phyloP scores from a whole-genome alignment of 257 asterid species.

The Fraxinus excelsior region DNA sequence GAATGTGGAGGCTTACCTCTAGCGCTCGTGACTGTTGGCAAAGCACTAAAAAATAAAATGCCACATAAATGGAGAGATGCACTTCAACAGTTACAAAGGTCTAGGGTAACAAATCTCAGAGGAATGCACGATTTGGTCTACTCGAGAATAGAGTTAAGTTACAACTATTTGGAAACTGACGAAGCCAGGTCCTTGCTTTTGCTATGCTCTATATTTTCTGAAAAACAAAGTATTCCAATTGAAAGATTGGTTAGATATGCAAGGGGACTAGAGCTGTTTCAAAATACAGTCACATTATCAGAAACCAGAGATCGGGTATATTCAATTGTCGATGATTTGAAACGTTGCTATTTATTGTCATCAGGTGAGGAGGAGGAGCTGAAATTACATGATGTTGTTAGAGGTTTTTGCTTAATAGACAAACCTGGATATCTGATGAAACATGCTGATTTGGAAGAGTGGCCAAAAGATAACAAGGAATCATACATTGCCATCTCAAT shows the following conservation, averaged over 20 bases:
- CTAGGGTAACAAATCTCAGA: conserved; percentile 4
- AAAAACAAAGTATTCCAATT: background rate
- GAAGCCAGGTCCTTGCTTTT: conserved; percentile 22
- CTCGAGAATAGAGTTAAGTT: conserved; percentile 22
- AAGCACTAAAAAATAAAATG: conserved; percentile 9
- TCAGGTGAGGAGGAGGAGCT: background rate
- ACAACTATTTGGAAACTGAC: conserved; percentile 13
- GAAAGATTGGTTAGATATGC: conserved; percentile 20
- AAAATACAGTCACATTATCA: background rate
- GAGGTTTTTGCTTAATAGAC: conserved; percentile 12
- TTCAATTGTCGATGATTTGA: background rate
- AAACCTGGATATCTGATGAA: conserved; percentile 1
- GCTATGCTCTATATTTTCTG: conserved; percentile 21
- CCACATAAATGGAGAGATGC: conserved; percentile 25
- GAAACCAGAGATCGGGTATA: conserved; percentile 17
- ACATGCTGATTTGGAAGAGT: conserved; percentile 16
- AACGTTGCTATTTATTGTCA: conserved; percentile 9
- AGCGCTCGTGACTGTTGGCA: conserved; percentile 33
- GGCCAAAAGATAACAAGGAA: conserved; percentile 6
- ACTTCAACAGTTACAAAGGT: background rate
- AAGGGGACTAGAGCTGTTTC: conserved; percentile 12
- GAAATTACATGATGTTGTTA: conserved; percentile 26
- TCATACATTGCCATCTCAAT: conserved; percentile 16
- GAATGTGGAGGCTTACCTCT: conserved; percentile 35
- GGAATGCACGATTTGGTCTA: conserved; percentile 14